These are phyloP conservation scores for Phytophthora quininea DNA, from an alignment of 352 stramenopile species.

Conservation along the genomic window DNA sequence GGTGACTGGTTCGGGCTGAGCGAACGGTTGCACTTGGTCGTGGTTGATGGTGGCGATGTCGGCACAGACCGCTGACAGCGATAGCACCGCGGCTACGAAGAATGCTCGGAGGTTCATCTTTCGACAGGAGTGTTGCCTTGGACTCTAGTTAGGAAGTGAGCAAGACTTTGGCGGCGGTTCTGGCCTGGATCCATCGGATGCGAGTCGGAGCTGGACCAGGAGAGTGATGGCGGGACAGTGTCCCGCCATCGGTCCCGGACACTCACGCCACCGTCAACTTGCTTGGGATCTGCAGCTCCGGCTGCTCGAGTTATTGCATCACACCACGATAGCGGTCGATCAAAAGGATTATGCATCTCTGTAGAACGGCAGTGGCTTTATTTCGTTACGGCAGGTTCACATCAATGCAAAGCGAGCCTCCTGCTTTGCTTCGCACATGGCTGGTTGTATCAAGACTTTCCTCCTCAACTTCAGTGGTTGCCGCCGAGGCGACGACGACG, in stretches of 20 bases:
- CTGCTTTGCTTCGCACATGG: background rate
- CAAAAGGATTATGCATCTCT: background rate
- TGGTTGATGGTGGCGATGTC: slow-evolving; percentile 31
- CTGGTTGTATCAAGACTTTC: background rate
- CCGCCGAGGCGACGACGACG: background rate
- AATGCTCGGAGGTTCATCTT: slow-evolving; percentile 27
- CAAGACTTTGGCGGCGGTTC: background rate
- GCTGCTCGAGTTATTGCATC: background rate
- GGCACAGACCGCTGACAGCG: slow-evolving; percentile 3
- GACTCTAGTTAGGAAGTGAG: background rate
- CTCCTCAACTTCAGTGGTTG: background rate
- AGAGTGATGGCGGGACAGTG: background rate
- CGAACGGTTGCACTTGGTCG: slow-evolving; percentile 25
- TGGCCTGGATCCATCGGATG: background rate
- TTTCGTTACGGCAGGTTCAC: background rate
- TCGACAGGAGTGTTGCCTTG: background rate
- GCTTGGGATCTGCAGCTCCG: background rate
- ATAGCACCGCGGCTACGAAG: slow-evolving; percentile 14
- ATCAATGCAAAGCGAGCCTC: background rate
- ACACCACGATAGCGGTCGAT: background rate
- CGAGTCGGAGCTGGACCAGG: too few relatives aligned
- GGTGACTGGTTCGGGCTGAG: slow-evolving; percentile 10
- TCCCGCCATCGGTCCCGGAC: background rate
- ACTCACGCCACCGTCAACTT: background rate
- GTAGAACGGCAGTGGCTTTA: background rate